phyloP scores from a whole-genome alignment of 805 yeast species.

The Wickerhamiella musiphila region DNA sequence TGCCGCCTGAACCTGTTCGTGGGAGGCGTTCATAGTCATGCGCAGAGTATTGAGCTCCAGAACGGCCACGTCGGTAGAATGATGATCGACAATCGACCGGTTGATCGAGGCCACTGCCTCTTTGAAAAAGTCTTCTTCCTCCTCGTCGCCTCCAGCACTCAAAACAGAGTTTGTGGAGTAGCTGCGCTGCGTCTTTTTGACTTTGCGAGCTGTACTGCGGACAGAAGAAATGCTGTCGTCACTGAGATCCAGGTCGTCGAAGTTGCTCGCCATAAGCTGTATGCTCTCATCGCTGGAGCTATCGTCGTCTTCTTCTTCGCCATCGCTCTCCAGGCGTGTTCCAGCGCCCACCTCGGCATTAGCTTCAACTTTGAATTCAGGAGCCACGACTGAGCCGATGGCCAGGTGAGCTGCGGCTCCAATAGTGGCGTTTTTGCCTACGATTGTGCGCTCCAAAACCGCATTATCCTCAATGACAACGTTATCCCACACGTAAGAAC shows the following conservation, averaged over 20 bases:
- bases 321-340: slow-evolving; percentile 11
- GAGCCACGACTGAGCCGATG: slow-evolving; percentile 70
- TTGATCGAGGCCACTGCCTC: slow-evolving; percentile 92
- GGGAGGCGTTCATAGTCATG: slow-evolving; percentile 94
- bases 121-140: slow-evolving; percentile 60
- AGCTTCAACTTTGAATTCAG: slow-evolving; percentile 47
- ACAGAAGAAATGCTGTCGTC: slow-evolving; percentile 19
- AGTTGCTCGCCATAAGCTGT: slow-evolving; percentile 9
- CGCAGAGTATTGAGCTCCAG: slow-evolving; percentile 84
- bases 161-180: slow-evolving; percentile 17
- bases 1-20: slow-evolving; percentile 79
- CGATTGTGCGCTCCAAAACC: slow-evolving; percentile 41
- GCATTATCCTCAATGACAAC: slow-evolving; percentile 52
- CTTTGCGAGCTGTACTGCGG: slow-evolving; percentile 4
- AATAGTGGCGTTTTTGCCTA: slow-evolving; percentile 48
- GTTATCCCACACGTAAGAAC: slow-evolving; percentile 80
- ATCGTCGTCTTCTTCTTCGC: slow-evolving; percentile 21
- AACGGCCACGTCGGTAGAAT: slow-evolving; percentile 82
- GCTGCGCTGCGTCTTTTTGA: slow-evolving; percentile 10
- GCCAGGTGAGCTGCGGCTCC: slow-evolving; percentile 34
- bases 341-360: slow-evolving; percentile 22
- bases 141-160: slow-evolving; percentile 36
- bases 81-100: slow-evolving; percentile 82
- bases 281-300: slow-evolving; percentile 4
- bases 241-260: slow-evolving; percentile 19